Percentiles rank a stretch among this genome's conserved stretches.
Conservation (phyloP, 2,329 filamentous ascomycete species). For the Trichoderma sp. region DNA sequence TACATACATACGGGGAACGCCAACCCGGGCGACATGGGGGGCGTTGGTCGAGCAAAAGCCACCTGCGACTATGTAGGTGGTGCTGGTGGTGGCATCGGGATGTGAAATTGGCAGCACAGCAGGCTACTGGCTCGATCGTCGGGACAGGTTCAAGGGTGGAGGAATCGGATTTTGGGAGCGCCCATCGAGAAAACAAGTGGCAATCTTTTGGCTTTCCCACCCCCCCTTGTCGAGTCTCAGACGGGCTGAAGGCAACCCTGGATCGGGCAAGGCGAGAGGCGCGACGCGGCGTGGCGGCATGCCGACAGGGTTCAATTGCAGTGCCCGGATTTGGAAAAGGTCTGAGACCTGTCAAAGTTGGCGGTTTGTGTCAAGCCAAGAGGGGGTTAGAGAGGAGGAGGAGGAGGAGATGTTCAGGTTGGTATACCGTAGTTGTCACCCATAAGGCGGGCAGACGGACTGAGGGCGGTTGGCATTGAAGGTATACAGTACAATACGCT, state of each 20-base stretch:
- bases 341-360: constrained; percentile 4
- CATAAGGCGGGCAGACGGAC: background rate
- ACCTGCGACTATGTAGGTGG: background rate
- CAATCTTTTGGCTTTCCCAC: background rate
- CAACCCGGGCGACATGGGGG: background rate
- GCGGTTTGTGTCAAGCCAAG: background rate
- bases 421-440: background rate
- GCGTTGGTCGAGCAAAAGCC: background rate
- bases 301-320: constrained; percentile 1
- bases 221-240: background rate
- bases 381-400: background rate
- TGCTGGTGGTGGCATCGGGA: background rate
- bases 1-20: background rate
- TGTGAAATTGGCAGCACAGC: constrained; percentile 1
- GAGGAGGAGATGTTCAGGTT: background rate
- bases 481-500: background rate
- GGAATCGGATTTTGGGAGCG: constrained; percentile 12
- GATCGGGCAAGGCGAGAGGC: constrained; percentile 2
- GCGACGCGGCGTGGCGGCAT: background rate
- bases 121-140: background rate
- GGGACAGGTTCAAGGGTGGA: background rate
- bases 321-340: background rate
- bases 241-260: constrained; percentile 9
- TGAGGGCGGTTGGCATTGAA: background rate
- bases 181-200: constrained; percentile 12